Evolutionary conservation across 352 stramenopile genomes (phyloP).

Genomic region (Discostella stelligera): DNA sequence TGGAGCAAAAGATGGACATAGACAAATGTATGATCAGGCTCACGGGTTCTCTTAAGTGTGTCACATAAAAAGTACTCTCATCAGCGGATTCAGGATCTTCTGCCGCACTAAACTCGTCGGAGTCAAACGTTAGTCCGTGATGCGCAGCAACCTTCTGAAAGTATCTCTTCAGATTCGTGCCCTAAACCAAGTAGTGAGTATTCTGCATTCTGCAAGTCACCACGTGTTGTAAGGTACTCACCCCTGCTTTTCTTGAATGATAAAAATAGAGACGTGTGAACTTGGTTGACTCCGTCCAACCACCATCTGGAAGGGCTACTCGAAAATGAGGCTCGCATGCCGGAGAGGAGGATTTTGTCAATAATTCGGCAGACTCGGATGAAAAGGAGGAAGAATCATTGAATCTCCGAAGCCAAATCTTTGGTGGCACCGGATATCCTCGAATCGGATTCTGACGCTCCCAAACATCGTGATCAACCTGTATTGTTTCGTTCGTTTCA

Average conservation of each 20-base stretch:
- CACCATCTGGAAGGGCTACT: constrained; percentile 6
- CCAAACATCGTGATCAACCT: constrained; percentile 11
- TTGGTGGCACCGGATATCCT: constrained; percentile 3
- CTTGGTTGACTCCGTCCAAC: constrained; percentile 35
- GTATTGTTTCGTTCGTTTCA: constrained; percentile 7
- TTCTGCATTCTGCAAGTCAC: neutral
- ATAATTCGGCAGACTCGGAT: neutral
- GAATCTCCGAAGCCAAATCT: neutral
- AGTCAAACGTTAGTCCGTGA: constrained; percentile 31
- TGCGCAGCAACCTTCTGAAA: constrained; percentile 34
- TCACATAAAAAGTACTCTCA: constrained; percentile 48
- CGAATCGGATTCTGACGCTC: constrained; percentile 2
- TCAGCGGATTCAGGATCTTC: constrained; percentile 34
- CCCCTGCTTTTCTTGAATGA: constrained; percentile 42
- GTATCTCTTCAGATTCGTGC: constrained; percentile 37
- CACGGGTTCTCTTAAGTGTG: constrained; percentile 37
- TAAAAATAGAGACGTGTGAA: constrained; percentile 54
- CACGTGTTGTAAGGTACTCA: neutral
- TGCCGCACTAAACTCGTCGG: constrained; percentile 14
- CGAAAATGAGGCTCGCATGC: constrained; percentile 42
- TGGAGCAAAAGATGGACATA: neutral
- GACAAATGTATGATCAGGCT: neutral
- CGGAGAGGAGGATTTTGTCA: constrained; percentile 11
- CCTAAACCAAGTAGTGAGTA: constrained; percentile 11
- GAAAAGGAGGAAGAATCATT: neutral